phyloP scores from a whole-genome alignment of 257 asterid genomes.

The Lavandula angustifolia region DNA sequence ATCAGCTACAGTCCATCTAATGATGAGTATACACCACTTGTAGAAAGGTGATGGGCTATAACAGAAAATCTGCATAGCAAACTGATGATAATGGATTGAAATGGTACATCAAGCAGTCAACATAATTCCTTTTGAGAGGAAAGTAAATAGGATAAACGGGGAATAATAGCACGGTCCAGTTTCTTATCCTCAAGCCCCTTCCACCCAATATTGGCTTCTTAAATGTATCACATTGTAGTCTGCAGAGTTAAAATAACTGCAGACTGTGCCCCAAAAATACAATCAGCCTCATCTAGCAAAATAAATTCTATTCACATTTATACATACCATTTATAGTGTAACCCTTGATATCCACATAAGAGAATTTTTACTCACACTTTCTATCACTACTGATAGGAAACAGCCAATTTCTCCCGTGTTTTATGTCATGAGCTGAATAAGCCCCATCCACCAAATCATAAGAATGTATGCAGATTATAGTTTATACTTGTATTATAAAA shows the following conservation, averaged over 20 bases:
- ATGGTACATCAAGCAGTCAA: not conserved
- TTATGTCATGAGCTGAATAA: too few relatives aligned
- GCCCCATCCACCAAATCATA: not conserved
- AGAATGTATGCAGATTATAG: not conserved
- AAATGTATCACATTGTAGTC: not conserved
- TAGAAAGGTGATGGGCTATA: not conserved
- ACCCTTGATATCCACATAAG: too few relatives aligned
- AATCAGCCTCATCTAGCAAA: not conserved
- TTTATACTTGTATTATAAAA: not conserved
- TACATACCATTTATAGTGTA: too few relatives aligned
- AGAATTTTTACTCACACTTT: too few relatives aligned
- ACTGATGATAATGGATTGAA: not conserved
- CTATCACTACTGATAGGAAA: too few relatives aligned
- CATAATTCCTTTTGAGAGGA: not conserved
- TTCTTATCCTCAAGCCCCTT: not conserved
- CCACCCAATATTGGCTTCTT: not conserved
- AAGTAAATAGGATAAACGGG: not conserved
- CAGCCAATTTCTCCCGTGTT: too few relatives aligned
- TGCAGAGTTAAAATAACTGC: not conserved
- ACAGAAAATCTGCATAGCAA: not conserved
- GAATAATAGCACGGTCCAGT: not conserved
- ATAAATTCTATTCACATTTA: not conserved
- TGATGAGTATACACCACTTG: not conserved
- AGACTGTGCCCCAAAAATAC: not conserved
- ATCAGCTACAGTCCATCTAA: not conserved